Evolutionary conservation across 148 eudicot species (phyloP).

Genomic region (Rhododendron molle): DNA sequence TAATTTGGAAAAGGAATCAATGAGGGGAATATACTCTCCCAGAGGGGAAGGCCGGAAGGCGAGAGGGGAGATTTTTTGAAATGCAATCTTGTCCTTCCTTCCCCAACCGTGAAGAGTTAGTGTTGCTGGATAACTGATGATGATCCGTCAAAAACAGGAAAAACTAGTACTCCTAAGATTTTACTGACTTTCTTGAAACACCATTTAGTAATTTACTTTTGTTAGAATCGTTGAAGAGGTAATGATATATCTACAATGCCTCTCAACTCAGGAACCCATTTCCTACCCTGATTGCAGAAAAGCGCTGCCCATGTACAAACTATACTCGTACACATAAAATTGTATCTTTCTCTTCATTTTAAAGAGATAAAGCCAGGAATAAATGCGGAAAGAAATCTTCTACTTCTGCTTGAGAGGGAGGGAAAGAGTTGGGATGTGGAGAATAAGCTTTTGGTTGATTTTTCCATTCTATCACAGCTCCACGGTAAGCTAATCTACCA

Average conservation of each 20-base stretch:
- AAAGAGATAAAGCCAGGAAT: conserved; percentile 6
- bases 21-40: background rate
- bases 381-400: conserved; percentile 21
- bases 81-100: background rate
- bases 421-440: conserved; percentile 7
- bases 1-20: background rate
- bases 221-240: background rate
- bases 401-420: background rate
- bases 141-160: background rate
- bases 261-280: background rate
- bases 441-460: conserved; percentile 7
- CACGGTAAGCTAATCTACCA: conserved; percentile 8
- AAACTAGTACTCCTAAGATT: background rate
- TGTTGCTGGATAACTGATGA: background rate
- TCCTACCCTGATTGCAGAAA: background rate
- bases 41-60: background rate
- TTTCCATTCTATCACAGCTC: background rate
- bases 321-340: background rate
- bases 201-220: background rate
- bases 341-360: conserved; percentile 26
- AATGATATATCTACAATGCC: background rate
- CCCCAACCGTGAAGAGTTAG: background rate
- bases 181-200: background rate
- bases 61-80: background rate
- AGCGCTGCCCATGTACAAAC: background rate